phyloP scores from a whole-genome alignment of 1,139 yeast genomes.

The Geotrichum aggregatum region DNA sequence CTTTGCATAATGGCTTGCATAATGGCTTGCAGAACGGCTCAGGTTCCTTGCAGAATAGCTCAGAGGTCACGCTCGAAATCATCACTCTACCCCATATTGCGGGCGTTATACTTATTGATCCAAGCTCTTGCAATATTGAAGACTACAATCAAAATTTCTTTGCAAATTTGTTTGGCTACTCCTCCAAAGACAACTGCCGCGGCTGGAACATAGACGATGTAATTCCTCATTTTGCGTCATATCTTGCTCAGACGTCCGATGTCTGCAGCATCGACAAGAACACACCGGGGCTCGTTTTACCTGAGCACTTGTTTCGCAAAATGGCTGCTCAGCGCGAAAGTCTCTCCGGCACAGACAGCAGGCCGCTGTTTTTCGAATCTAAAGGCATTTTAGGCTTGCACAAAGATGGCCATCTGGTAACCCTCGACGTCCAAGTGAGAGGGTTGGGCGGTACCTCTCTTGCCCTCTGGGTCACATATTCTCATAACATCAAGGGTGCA shows the following conservation, averaged over 20 bases:
- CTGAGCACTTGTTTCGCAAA: slow-evolving; percentile 84
- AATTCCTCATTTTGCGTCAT: slow-evolving; percentile 60
- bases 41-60: neutral
- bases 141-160: slow-evolving; percentile 78
- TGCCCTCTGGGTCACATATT: slow-evolving; percentile 85
- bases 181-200: slow-evolving; percentile 44
- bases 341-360: slow-evolving; percentile 17
- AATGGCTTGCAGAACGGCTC: neutral
- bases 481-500: slow-evolving; percentile 39
- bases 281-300: slow-evolving; percentile 57
- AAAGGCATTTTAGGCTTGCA: slow-evolving; percentile 64
- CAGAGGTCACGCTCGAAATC: slow-evolving; percentile 8
- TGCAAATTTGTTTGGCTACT: slow-evolving; percentile 69
- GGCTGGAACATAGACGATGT: slow-evolving; percentile 53
- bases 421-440: slow-evolving; percentile 75
- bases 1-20: too few relatives aligned
- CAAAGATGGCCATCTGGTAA: slow-evolving; percentile 59
- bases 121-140: slow-evolving; percentile 45
- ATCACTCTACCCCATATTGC: slow-evolving; percentile 75
- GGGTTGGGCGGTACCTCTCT: slow-evolving; percentile 57
- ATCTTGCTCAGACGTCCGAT: slow-evolving; percentile 48
- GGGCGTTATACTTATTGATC: slow-evolving; percentile 71
- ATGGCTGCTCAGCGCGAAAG: slow-evolving; percentile 36
- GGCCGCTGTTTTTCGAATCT: slow-evolving; percentile 25
- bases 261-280: slow-evolving; percentile 28